Conservation (phyloP, 179 eudicot genomes). For the Silene noctiflora region DNA sequence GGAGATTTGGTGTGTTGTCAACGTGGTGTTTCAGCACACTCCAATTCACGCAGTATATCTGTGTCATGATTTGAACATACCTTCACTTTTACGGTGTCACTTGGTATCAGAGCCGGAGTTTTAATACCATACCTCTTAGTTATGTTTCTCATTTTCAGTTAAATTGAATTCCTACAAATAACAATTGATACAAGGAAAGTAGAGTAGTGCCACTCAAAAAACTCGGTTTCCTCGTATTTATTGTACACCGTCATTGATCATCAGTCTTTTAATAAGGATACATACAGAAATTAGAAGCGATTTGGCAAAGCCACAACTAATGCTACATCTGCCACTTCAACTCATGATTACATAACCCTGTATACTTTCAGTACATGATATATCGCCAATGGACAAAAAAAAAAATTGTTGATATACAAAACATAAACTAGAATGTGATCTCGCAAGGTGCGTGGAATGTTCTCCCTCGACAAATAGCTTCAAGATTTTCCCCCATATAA, state of each 20-base stretch:
- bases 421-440: conserved; percentile 51
- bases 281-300: neutral
- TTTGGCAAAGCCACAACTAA: neutral
- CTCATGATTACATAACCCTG: neutral
- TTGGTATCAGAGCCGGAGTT: too few relatives aligned
- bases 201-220: too few relatives aligned
- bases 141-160: too few relatives aligned
- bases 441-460: conserved; percentile 98
- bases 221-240: neutral
- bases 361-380: conserved; percentile 7
- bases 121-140: too few relatives aligned
- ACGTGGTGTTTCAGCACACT: too few relatives aligned
- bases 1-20: neutral
- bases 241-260: neutral
- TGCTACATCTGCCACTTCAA: neutral
- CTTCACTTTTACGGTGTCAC: neutral
- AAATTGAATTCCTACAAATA: too few relatives aligned
- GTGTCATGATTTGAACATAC: neutral
- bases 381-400: neutral
- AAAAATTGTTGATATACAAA: conserved; percentile 25
- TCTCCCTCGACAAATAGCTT: conserved; percentile 94
- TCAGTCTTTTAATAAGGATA: neutral
- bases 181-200: too few relatives aligned
- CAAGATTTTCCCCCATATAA: conserved; percentile 88
- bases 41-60: neutral